phyloP scores from a whole-genome alignment of 1,284 basidiomycete genomes.

The Crepidotus sp. region DNA sequence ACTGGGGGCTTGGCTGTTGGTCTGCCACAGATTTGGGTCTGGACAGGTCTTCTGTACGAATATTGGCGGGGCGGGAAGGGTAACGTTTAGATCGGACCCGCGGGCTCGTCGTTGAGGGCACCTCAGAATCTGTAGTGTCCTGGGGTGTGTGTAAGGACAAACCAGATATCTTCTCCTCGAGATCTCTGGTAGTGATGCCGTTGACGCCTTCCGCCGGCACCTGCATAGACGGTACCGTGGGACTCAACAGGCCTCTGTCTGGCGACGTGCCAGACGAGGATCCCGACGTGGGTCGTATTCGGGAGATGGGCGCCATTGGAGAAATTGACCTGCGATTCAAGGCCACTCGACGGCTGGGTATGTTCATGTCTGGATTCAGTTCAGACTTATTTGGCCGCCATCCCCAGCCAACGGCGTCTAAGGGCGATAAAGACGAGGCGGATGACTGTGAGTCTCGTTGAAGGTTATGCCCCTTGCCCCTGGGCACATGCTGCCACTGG shows the following conservation, averaged over 20 bases:
- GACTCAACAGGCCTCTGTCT: constrained; percentile 23
- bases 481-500: constrained; percentile 45
- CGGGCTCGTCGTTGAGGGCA: constrained; percentile 31
- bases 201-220: background rate
- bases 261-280: constrained; percentile 24
- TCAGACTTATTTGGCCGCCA: constrained; percentile 17
- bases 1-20: constrained; percentile 33
- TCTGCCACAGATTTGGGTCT: constrained; percentile 22
- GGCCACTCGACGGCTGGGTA: constrained; percentile 30
- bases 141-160: constrained; percentile 18
- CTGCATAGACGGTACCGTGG: constrained; percentile 13
- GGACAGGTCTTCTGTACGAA: constrained; percentile 34
- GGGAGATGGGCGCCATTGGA: constrained; percentile 57
- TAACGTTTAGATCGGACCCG: constrained; percentile 46
- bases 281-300: constrained; percentile 23
- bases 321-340: constrained; percentile 60
- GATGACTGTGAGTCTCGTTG: constrained; percentile 54
- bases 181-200: constrained; percentile 17
- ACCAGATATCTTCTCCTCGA: constrained; percentile 15
- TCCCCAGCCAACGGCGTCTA: constrained; percentile 39
- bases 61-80: constrained; percentile 34
- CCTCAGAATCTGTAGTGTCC: constrained; percentile 44
- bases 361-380: constrained; percentile 11
- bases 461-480: constrained; percentile 30
- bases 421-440: constrained; percentile 50